Percentiles rank a stretch among this genome's conserved stretches.
Evolutionary conservation across 176 grass and related monocot genomes (phyloP).

Genomic region (Musa beccarii): DNA sequence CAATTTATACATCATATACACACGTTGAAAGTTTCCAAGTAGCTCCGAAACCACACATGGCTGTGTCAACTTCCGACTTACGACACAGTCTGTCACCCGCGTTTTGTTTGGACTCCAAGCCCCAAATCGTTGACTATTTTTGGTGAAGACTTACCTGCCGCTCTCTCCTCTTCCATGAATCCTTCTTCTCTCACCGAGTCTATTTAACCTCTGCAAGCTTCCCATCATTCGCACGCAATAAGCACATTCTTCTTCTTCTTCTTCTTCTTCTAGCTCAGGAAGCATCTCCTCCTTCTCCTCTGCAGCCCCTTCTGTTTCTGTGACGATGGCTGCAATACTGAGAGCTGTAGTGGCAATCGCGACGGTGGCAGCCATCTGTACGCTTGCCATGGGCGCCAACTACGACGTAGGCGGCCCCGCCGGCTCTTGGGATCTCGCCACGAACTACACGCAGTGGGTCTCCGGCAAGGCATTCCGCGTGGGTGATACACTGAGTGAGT

Average conservation of each 20-base stretch:
- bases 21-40: no score
- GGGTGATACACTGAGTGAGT: constrained; percentile 56
- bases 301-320: background rate
- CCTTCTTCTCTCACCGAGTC: no score
- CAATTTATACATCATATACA: no score
- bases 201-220: background rate
- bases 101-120: no score
- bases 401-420: constrained; percentile 59
- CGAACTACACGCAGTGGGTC: constrained; percentile 51
- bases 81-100: no score
- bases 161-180: no score
- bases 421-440: constrained; percentile 61
- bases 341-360: constrained; percentile 7
- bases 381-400: constrained; percentile 19
- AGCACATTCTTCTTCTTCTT: background rate
- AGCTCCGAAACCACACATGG: no score
- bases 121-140: no score
- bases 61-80: no score
- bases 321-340: background rate
- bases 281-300: background rate
- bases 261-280: background rate
- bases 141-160: no score
- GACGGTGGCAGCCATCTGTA: background rate
- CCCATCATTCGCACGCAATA: no score
- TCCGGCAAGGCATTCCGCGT: constrained; percentile 30